phyloP scores from a whole-genome alignment of 108 stramenopile genomes.

The Discostella pseudostelligera region DNA sequence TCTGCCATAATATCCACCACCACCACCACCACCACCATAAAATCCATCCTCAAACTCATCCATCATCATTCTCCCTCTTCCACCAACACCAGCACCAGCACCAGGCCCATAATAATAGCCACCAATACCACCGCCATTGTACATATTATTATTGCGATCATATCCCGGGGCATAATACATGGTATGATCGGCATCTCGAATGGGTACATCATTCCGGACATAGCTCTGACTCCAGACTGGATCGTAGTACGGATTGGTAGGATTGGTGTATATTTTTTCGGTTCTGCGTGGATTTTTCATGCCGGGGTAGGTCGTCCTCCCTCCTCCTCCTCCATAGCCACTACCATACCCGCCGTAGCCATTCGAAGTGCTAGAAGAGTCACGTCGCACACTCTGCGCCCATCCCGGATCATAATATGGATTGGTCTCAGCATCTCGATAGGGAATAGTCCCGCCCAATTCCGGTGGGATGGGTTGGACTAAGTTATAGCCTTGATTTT shows the following conservation, averaged over 20 bases:
- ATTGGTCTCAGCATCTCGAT: slow-evolving; percentile 20
- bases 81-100: background rate
- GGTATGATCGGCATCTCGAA: slow-evolving; percentile 20
- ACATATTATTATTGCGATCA: slow-evolving; percentile 2
- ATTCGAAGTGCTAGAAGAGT: slow-evolving; percentile 4
- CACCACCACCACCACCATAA: background rate
- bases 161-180: slow-evolving; percentile 19
- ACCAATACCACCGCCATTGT: background rate
- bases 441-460: slow-evolving; percentile 13
- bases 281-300: slow-evolving; percentile 13
- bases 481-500: slow-evolving; percentile 18
- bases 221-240: slow-evolving; percentile 45
- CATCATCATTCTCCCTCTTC: background rate
- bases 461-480: slow-evolving; percentile 8
- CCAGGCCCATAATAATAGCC: background rate
- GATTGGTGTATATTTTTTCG: slow-evolving; percentile 31
- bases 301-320: slow-evolving; percentile 21
- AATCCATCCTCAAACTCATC: slow-evolving; percentile 4
- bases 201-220: slow-evolving; percentile 9
- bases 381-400: slow-evolving; percentile 33
- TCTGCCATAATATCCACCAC: slow-evolving; percentile 3
- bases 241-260: slow-evolving; percentile 41
- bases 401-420: slow-evolving; percentile 45
- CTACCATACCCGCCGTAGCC: background rate
- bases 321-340: no score